Conservation (phyloP, 176 grass and related monocot species). For the Lolium perenne region DNA sequence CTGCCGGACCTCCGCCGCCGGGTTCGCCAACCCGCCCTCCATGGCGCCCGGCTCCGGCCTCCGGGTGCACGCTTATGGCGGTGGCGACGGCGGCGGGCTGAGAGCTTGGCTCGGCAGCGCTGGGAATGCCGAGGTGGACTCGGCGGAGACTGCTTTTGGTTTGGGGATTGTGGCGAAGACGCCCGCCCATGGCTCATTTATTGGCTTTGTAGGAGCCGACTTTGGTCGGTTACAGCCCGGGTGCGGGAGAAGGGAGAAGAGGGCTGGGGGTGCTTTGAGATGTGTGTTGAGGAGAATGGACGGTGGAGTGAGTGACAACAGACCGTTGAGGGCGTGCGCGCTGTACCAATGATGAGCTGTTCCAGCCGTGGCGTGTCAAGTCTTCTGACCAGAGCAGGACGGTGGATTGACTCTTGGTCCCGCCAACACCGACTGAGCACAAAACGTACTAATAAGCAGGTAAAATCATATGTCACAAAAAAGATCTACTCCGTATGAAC, state of each 20-base stretch:
- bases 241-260: constrained; percentile 8
- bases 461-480: no score
- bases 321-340: no score
- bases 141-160: background rate
- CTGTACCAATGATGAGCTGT: no score
- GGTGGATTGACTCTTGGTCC: background rate
- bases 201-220: constrained; percentile 4
- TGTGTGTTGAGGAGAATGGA: background rate
- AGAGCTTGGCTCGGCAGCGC: no score
- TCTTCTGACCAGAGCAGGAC: no score
- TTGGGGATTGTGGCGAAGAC: background rate
- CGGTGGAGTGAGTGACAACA: background rate
- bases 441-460: no score
- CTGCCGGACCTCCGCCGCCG: constrained; percentile 43
- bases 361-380: no score
- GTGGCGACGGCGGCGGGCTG: background rate
- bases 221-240: background rate
- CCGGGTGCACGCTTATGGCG: background rate
- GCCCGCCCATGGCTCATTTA: no score
- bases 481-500: no score
- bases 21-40: background rate
- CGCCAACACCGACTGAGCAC: no score
- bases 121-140: no score
- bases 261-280: constrained; percentile 26
- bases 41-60: background rate